Evolutionary conservation across 1,284 basidiomycete species (phyloP).

Genomic region (Taiwanofungus camphoratus): DNA sequence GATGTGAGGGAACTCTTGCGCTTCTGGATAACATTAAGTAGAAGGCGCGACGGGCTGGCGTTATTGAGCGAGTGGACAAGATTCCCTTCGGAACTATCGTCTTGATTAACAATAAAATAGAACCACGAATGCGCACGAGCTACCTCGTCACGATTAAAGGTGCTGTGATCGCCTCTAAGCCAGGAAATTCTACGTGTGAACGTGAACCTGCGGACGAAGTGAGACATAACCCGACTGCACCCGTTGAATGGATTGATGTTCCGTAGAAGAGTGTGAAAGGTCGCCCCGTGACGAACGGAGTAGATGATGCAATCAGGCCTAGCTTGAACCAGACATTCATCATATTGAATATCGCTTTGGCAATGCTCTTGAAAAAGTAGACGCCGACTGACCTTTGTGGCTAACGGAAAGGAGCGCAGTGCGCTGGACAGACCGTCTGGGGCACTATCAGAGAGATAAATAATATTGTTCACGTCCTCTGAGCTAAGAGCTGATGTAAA

Average conservation of each 20-base stretch:
- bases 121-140: conserved; percentile 5
- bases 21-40: conserved; percentile 55
- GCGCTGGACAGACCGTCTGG: conserved; percentile 57
- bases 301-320: conserved; percentile 71
- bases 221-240: conserved; percentile 62
- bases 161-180: conserved; percentile 47
- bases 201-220: conserved; percentile 19
- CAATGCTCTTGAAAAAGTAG: not conserved
- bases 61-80: conserved; percentile 61
- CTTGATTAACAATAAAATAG: not conserved
- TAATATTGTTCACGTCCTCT: conserved; percentile 39
- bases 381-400: conserved; percentile 42
- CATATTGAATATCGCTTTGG: not conserved
- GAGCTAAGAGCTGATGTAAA: conserved; percentile 22
- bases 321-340: conserved; percentile 36
- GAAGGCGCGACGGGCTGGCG: conserved; percentile 64
- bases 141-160: conserved; percentile 55
- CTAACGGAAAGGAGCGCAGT: conserved; percentile 40
- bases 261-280: conserved; percentile 74
- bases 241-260: conserved; percentile 50
- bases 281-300: conserved; percentile 81
- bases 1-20: conserved; percentile 17
- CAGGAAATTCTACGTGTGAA: conserved; percentile 42
- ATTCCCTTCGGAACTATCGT: conserved; percentile 68
- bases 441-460: conserved; percentile 60